Base-by-base conservation (phyloP, 176 grass and related monocot species). In the Oryza punctata region DNA sequence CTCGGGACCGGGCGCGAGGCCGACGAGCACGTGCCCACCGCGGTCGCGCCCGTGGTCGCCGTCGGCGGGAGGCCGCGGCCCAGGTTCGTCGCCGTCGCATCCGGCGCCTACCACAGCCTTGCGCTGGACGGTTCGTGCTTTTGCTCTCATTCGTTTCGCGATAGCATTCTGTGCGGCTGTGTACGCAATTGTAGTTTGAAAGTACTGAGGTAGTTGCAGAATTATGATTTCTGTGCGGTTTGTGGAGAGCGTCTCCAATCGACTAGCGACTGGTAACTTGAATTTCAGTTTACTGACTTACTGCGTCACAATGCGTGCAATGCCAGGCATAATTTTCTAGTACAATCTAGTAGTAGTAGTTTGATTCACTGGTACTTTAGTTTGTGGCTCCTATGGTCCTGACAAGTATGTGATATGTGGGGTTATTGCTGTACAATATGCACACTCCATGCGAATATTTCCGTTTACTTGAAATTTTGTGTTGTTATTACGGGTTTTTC, bases 81-180 rank as follows among this genome's bases (percentile, higher is more conserved):
- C 40, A 94, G 69, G 80, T 96, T 92, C 82, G 81, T 90, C 50
- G 89, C 83, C 82, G 72, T 96, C 44, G 91, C 93, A 3, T 45
- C 96, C 16, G 93, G 93, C 25, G 89, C 96, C 35, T 96, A 99
- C 86, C 96, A 99, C 81, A 92, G 85, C 67, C 96, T 99, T 60
- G 93, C 89, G 14, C 89, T 99, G 8, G 87, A 90, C 87, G 96
- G 93, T 99, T 82, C 27, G 70, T 63, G 68, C 69, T 70, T 6
- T 6, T 72, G 24, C 68, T 18, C 37, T 65, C 28, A 4, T 47
- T 13, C 24, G 13, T 72, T 23, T 81, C 23, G 33, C 21, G 25
- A 28, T 38, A 35, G 23, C 27, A 24, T 4, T 45, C 45, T 5
- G 43, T 5, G 43, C 14, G 18, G 24, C 44, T 19, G 68, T 19